Conservation (phyloP, 2,329 filamentous ascomycete genomes). For the Talaromyces rugulosus region DNA sequence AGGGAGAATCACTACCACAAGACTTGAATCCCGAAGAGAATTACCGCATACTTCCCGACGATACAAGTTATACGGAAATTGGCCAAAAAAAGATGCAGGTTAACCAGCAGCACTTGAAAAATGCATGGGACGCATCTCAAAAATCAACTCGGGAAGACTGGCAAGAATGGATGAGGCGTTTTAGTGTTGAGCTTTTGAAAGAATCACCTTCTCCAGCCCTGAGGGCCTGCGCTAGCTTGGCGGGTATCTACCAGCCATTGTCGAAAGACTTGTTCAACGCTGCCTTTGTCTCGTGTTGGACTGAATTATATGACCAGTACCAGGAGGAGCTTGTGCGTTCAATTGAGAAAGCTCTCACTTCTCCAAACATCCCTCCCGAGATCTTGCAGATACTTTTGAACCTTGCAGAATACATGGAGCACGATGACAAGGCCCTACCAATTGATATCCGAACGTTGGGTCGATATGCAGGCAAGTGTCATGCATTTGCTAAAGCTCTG, state of each 20-base stretch:
- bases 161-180: conserved; percentile 97
- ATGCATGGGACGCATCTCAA: conserved; percentile 93
- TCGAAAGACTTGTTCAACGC: conserved; percentile 96
- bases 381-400: conserved; percentile 91
- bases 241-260: conserved; percentile 84
- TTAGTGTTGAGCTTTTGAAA: conserved; percentile 89
- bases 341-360: conserved; percentile 92
- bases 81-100: conserved; percentile 92
- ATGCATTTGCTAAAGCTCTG: conserved; percentile 95
- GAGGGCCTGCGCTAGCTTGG: conserved; percentile 84
- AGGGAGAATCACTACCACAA: conserved; percentile 90
- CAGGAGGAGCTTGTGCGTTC: conserved; percentile 95
- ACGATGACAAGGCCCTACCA: conserved; percentile 95
- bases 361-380: conserved; percentile 91
- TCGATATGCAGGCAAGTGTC: conserved; percentile 90
- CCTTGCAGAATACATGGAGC: conserved; percentile 98
- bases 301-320: conserved; percentile 92
- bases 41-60: conserved; percentile 73
- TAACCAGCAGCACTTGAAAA: conserved; percentile 95
- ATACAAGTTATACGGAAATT: conserved; percentile 76
- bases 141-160: conserved; percentile 98
- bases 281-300: conserved; percentile 98
- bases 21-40: conserved; percentile 83
- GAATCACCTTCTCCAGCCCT: conserved; percentile 96
- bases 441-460: conserved; percentile 95